Percentiles rank a stretch among this genome's conserved stretches.
Evolutionary conservation across 1,284 basidiomycete genomes (phyloP).

Genomic region (Trichosporon sp.): DNA sequence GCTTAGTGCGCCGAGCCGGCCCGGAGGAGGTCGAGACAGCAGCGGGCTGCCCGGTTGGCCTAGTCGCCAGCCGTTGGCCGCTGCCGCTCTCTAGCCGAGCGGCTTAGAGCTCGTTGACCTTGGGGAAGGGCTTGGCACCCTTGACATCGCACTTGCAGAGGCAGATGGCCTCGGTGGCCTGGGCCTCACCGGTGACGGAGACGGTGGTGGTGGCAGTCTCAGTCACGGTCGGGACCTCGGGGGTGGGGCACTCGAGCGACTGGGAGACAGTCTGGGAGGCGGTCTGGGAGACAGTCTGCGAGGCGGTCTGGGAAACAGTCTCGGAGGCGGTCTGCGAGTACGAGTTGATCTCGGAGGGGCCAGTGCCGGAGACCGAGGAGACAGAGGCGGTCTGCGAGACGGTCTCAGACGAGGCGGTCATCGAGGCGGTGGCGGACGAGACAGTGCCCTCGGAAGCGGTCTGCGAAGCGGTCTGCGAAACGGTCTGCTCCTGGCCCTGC

Average conservation of each 20-base stretch:
- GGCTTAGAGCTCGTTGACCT: constrained; percentile 8
- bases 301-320: not conserved
- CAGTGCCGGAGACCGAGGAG: not conserved
- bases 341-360: not conserved
- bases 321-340: not conserved
- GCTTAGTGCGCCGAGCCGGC: not conserved
- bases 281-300: not conserved
- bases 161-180: not conserved
- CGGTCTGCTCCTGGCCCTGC: no score
- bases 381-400: not conserved
- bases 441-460: not conserved
- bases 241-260: not conserved
- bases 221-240: not conserved
- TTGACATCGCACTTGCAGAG: constrained; percentile 9
- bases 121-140: constrained; percentile 13
- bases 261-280: not conserved
- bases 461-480: not conserved
- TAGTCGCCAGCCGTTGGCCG: not conserved
- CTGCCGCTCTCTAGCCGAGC: not conserved
- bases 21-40: not conserved
- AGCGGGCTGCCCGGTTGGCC: not conserved
- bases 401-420: not conserved
- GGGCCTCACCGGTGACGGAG: not conserved
- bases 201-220: not conserved
- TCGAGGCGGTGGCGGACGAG: not conserved